Conservation (phyloP, 192 early-diverging fungal species). For the Backusella tuberculispora region DNA sequence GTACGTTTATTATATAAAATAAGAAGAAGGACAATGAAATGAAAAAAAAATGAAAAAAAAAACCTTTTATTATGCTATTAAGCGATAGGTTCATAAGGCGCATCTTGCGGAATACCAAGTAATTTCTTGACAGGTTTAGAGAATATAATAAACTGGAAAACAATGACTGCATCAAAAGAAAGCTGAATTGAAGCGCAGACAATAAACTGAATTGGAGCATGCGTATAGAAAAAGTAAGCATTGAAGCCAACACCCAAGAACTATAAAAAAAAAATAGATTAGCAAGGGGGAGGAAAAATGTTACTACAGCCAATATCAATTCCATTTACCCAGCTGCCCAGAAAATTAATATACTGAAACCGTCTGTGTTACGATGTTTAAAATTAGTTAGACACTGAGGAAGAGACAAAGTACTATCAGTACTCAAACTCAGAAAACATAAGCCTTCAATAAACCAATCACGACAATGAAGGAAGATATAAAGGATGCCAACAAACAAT, state of each 20-base stretch:
- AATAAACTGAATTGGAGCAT: constrained; percentile 56
- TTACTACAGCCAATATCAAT: background rate
- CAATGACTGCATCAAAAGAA: constrained; percentile 52
- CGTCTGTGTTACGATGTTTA: constrained; percentile 46
- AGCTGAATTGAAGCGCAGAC: constrained; percentile 59
- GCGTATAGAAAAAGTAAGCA: constrained; percentile 54
- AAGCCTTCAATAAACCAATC: constrained; percentile 42
- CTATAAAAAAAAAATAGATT: constrained; percentile 26
- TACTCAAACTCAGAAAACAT: constrained; percentile 50
- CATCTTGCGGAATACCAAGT: background rate
- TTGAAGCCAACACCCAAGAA: constrained; percentile 61
- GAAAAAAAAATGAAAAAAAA: no score
- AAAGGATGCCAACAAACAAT: constrained; percentile 34
- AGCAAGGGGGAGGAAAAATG: no score
- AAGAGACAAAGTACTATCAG: constrained; percentile 62
- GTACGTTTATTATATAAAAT: background rate
- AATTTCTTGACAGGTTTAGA: constrained; percentile 31
- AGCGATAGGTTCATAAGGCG: constrained; percentile 19
- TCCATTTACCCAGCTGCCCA: constrained; percentile 41
- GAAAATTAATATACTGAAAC: constrained; percentile 49
- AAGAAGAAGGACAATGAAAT: background rate
- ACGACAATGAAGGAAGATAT: constrained; percentile 32
- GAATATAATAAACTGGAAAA: constrained; percentile 54
- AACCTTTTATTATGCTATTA: background rate
- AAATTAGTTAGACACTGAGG: constrained; percentile 59